These are phyloP conservation scores for Tylopilus vinaceipallidus DNA, from an alignment of 768 basidiomycete genomes.

Conservation along the genomic window DNA sequence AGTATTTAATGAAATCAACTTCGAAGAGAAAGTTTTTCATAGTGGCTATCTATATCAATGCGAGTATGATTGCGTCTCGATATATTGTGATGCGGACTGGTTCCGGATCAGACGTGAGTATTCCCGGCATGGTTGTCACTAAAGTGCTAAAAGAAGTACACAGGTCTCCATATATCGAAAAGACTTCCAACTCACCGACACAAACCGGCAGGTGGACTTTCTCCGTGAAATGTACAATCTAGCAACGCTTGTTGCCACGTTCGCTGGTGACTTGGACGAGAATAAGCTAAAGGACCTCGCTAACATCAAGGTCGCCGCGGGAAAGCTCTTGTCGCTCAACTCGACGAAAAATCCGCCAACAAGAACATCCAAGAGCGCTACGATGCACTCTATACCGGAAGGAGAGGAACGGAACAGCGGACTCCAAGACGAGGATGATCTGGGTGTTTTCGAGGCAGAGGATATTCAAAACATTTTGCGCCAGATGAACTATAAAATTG, in stretches of 20 bases:
- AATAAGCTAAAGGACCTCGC: not conserved
- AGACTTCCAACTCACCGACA: not conserved
- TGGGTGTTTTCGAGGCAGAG: not conserved
- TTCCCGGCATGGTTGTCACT: not conserved
- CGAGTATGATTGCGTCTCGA: not conserved
- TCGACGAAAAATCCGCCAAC: too few relatives aligned
- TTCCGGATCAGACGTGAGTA: not conserved
- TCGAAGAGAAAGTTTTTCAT: conserved; percentile 8
- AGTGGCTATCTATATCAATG: conserved; percentile 9
- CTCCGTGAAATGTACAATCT: conserved; percentile 17
- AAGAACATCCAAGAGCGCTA: not conserved
- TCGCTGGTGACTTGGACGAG: not conserved
- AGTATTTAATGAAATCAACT: not conserved
- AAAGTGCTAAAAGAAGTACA: not conserved
- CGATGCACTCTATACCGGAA: not conserved
- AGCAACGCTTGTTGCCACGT: not conserved
- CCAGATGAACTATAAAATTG: not conserved
- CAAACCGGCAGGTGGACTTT: not conserved
- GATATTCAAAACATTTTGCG: not conserved
- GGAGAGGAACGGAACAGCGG: not conserved
- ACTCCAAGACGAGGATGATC: not conserved
- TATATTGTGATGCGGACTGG: conserved; percentile 6
- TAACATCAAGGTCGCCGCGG: not conserved
- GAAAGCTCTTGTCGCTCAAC: not conserved
- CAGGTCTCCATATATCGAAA: conserved; percentile 7